Conservation (phyloP, 1,139 yeast genomes). For the Yamadazyma buinensis region DNA sequence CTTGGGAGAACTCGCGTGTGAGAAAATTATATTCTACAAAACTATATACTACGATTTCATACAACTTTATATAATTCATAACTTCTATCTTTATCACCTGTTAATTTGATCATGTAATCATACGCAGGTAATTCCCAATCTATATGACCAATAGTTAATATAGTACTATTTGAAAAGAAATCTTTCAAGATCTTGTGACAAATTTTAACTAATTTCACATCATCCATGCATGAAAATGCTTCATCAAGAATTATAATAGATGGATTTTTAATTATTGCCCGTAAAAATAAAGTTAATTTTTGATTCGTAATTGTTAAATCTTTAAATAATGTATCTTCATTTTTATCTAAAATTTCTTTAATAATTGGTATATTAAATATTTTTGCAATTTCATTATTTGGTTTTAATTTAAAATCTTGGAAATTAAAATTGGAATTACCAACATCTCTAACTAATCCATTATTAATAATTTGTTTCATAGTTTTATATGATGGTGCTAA, state of each 20-base stretch:
- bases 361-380: slow-evolving; percentile 21
- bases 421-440: slow-evolving; percentile 52
- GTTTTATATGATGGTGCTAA: slow-evolving; percentile 60
- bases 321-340: slow-evolving; percentile 39
- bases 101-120: slow-evolving; percentile 31
- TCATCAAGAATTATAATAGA: slow-evolving; percentile 80
- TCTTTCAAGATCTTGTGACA: slow-evolving; percentile 63
- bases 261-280: slow-evolving; percentile 78
- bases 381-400: slow-evolving; percentile 8
- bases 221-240: slow-evolving; percentile 90
- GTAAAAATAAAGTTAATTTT: slow-evolving; percentile 67
- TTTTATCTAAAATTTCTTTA: slow-evolving; percentile 23
- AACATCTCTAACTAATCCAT: slow-evolving; percentile 59
- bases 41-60: no score
- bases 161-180: slow-evolving; percentile 57
- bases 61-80: slow-evolving; percentile 17
- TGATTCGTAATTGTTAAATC: slow-evolving; percentile 70
- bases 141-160: slow-evolving; percentile 77
- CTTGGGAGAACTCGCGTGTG: no score
- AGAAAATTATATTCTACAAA: no score
- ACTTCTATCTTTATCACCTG: slow-evolving; percentile 29
- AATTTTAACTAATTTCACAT: slow-evolving; percentile 48
- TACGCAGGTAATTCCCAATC: slow-evolving; percentile 41
- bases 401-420: background rate
- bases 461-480: slow-evolving; percentile 58